Evolutionary conservation across 805 yeast species (phyloP).

Genomic region (Scheffersomyces amazonensis): DNA sequence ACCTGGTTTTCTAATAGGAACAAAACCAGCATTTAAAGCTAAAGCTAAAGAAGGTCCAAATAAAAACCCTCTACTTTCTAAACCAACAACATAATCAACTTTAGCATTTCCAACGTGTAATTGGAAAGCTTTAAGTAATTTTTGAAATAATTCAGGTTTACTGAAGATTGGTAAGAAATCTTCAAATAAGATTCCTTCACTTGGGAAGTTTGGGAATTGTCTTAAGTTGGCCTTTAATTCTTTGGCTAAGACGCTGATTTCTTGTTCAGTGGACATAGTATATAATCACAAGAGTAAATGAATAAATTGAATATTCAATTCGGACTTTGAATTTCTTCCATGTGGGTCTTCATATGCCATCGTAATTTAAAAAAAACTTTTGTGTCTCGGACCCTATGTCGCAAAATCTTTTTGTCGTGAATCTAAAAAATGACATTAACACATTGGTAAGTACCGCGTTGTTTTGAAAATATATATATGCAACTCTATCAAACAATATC

Average conservation of each 20-base stretch:
- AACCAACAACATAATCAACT: conserved; percentile 87
- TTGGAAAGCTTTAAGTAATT: conserved; percentile 77
- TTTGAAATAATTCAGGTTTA: conserved; percentile 75
- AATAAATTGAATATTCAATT: too few species aligned
- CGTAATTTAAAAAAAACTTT: too few species aligned
- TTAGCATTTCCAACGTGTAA: conserved; percentile 62
- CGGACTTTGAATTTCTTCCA: too few species aligned
- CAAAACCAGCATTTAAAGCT: conserved; percentile 83
- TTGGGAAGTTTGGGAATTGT: conserved; percentile 93
- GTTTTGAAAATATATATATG: too few species aligned
- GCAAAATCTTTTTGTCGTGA: too few species aligned
- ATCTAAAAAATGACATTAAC: too few species aligned
- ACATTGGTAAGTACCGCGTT: too few species aligned
- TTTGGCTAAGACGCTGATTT: conserved; percentile 29
- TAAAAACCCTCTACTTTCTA: conserved; percentile 95
- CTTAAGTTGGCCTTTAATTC: conserved; percentile 37
- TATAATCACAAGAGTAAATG: neutral
- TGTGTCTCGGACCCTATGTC: too few species aligned
- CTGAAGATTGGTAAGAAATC: conserved; percentile 95
- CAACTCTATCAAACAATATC: too few species aligned
- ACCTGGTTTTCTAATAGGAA: conserved; percentile 94
- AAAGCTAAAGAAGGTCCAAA: conserved; percentile 96
- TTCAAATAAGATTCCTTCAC: conserved; percentile 89
- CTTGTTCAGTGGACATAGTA: conserved; percentile 7
- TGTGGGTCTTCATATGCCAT: too few species aligned